These are phyloP conservation scores for Cladophialophora bantiana DNA, from an alignment of 2,329 filamentous ascomycete genomes.

Conservation along the genomic window DNA sequence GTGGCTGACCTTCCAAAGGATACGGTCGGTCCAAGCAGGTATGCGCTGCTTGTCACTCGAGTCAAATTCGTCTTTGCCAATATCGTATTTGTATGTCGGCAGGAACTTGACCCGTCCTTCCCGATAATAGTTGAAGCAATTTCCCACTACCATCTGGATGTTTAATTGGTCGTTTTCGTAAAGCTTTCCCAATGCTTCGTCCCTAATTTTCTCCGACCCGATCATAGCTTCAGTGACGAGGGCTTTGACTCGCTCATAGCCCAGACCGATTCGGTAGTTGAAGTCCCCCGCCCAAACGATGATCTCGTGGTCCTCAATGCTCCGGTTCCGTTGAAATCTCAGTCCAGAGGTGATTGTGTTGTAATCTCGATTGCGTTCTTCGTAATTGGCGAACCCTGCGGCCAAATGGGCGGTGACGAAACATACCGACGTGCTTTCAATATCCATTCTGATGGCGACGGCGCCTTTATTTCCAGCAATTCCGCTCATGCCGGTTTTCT, in stretches of 20 bases:
- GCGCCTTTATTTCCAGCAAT: conserved; percentile 99
- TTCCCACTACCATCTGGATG: conserved; percentile 91
- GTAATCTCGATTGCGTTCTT: conserved; percentile 94
- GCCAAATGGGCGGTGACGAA: conserved; percentile 97
- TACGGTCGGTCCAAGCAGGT: conserved; percentile 95
- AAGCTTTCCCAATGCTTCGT: conserved; percentile 30
- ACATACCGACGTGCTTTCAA: conserved; percentile 88
- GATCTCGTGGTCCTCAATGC: conserved; percentile 89
- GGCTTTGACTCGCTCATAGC: conserved; percentile 76
- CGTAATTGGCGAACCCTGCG: conserved; percentile 94
- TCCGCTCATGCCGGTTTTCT: conserved; percentile 90
- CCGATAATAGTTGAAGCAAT: conserved; percentile 89
- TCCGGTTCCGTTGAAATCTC: conserved; percentile 86
- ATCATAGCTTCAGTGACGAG: conserved; percentile 76
- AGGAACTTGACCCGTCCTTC: conserved; percentile 87
- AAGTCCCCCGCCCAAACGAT: conserved; percentile 98
- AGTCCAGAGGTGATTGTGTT: conserved; percentile 85
- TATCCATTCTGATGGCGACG: conserved; percentile 94
- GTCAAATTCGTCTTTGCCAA: conserved; percentile 88
- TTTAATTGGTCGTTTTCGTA: conserved; percentile 69
- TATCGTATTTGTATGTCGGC: conserved; percentile 95
- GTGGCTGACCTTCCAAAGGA: conserved; percentile 70
- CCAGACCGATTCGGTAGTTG: conserved; percentile 93
- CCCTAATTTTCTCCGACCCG: conserved; percentile 84
- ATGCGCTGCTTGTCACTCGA: conserved; percentile 92